phyloP scores from a whole-genome alignment of 2,329 filamentous ascomycete genomes.

The Onygenales sp. region DNA sequence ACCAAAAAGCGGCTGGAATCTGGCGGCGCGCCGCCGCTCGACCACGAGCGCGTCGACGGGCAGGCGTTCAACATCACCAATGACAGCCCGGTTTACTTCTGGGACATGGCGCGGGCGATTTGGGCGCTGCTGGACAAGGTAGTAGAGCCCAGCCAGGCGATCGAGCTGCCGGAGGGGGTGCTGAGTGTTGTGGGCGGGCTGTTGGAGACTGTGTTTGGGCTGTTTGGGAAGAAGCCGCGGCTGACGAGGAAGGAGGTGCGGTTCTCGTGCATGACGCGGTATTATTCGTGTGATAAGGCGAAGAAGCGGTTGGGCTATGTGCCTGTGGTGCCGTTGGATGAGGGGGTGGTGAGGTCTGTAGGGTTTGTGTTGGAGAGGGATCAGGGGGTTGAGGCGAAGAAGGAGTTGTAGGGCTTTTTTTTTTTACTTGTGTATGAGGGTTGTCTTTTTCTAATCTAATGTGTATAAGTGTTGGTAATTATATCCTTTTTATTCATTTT shows the following conservation, averaged over 20 bases:
- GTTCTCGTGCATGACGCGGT: slow-evolving; percentile 41
- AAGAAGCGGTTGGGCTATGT: slow-evolving; percentile 36
- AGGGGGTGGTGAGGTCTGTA: slow-evolving; percentile 39
- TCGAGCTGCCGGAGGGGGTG: slow-evolving; percentile 30
- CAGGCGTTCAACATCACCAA: slow-evolving; percentile 89
- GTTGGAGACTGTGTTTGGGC: slow-evolving; percentile 32
- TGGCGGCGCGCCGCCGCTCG: slow-evolving; percentile 51
- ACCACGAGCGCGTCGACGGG: slow-evolving; percentile 68
- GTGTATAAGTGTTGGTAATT: too few relatives aligned
- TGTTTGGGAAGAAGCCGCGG: slow-evolving; percentile 38
- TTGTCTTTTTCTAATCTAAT: background rate
- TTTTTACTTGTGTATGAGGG: slow-evolving; percentile 16
- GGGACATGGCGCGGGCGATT: slow-evolving; percentile 73
- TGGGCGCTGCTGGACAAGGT: slow-evolving; percentile 50
- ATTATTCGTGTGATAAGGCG: slow-evolving; percentile 39
- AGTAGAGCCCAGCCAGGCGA: slow-evolving; percentile 34
- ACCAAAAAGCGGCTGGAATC: slow-evolving; percentile 39
- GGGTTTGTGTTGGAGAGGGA: slow-evolving; percentile 29
- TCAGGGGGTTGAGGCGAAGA: slow-evolving; percentile 27
- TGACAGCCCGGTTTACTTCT: slow-evolving; percentile 79
- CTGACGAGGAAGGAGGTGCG: slow-evolving; percentile 35
- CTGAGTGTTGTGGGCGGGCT: slow-evolving; percentile 32
- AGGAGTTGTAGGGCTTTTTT: slow-evolving; percentile 23
- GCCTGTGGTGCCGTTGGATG: slow-evolving; percentile 36
- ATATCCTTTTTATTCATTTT: too few relatives aligned